Base-by-base conservation (phyloP, 768 basidiomycete genomes). In the Collybia mongolica region DNA sequence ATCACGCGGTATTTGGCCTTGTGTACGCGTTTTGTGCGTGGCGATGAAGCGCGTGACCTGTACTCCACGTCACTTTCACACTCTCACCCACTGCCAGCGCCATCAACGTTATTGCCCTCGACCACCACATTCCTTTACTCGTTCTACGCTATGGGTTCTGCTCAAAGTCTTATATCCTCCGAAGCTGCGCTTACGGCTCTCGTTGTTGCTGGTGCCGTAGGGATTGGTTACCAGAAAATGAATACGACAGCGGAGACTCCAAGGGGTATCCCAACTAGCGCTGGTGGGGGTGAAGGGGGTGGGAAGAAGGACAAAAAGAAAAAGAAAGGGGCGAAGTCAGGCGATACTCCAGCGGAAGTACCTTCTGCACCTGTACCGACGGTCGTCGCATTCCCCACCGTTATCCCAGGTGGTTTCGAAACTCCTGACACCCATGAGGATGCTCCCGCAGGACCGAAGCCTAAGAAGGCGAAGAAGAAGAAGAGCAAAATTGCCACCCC, bases 381-480 rank as follows among this genome's bases (percentile, higher is more conserved):
- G 18, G 63, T 63, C 20, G 69, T 69, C 17, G 46, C 69, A 15
- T 69, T 69, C 54, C 67, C 75, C 12, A 52, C 66, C 5, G 67
- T 67, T 44, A 64, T 81, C 18, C 79, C 81, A 4, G 80, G 80
- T 4, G 67, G 66, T 37, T 77, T 81, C 58, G 73, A 76, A 6
- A 39, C 48, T 14, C 36, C 49, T 1, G 18, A 46, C 2, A 53
- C 49, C 17, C 32, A 38, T 2, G 54, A 54, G 20, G 32, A 18
- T 12, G 8, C 39, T 9, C 35, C 46, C 11, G 51, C 36, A 1
- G 20, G 20, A 6, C 22, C 39, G 5, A 57, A 51, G 29, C 29
- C 46, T 4, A 51, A 32, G 41, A 62, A 62, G 48, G 32, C 50
- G 15, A 58, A 56, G 24, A 75, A 75, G 66, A 74, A 74, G 65